A percentile compares a stretch with the other conserved stretches of the same genome.
These are phyloP conservation scores for Penicillium paneum DNA, from an alignment of 2,329 filamentous ascomycete genomes.

Conservation along the genomic window DNA sequence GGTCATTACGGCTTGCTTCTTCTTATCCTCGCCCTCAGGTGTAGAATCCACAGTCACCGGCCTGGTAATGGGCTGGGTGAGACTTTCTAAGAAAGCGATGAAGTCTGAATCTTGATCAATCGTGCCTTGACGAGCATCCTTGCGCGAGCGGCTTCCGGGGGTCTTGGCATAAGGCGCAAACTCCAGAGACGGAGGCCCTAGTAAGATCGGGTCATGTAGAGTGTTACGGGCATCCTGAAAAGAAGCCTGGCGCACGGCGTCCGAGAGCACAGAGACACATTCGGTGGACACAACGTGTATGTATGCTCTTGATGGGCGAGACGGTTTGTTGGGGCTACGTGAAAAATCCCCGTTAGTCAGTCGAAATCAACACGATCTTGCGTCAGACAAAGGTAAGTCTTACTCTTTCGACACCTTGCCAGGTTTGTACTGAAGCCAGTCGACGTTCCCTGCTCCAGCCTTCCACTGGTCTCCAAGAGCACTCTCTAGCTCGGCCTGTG, in stretches of 20 bases:
- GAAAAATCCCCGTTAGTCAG: background rate
- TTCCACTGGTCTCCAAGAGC: constrained; percentile 79
- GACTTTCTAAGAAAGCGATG: constrained; percentile 82
- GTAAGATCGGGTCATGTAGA: constrained; percentile 65
- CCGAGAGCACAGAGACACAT: constrained; percentile 64
- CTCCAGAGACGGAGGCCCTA: constrained; percentile 76
- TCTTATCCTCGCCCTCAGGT: constrained; percentile 50
- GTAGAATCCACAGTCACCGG: constrained; percentile 49
- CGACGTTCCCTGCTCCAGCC: constrained; percentile 72
- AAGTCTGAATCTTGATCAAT: constrained; percentile 97
- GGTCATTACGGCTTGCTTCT: constrained; percentile 65
- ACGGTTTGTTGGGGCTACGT: constrained; percentile 74
- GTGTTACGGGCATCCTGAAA: constrained; percentile 84
- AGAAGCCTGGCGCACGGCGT: constrained; percentile 63
- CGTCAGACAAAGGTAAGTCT: constrained; percentile 9
- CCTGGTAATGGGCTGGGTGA: constrained; percentile 71
- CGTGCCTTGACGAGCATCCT: constrained; percentile 83
- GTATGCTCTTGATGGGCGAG: constrained; percentile 75
- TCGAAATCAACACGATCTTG: background rate
- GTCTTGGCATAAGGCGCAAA: constrained; percentile 81
- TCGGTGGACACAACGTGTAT: constrained; percentile 73
- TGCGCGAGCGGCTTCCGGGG: constrained; percentile 68
- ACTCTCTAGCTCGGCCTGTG: constrained; percentile 69
- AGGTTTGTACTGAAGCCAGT: constrained; percentile 72
- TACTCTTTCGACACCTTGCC: constrained; percentile 84